phyloP scores from a whole-genome alignment of 2,329 filamentous ascomycete species.

The Pseudonectria foliicola region DNA sequence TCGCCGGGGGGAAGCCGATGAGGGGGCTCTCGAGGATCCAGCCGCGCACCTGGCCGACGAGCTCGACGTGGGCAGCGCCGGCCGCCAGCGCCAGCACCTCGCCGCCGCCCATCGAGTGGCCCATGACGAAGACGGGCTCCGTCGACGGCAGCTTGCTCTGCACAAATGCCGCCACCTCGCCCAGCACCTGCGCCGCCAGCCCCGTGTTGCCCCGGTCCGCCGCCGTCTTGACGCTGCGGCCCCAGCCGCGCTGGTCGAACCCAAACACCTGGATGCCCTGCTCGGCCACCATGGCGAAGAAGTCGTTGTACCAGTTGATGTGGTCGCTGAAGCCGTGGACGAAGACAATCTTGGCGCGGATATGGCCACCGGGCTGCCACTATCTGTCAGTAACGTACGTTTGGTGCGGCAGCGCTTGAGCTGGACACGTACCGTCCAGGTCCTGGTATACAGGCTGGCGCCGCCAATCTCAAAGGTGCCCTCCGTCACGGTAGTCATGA shows the following conservation, averaged over 20 bases:
- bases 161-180: conserved; percentile 74
- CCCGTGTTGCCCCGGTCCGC: conserved; percentile 66
- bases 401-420: not conserved
- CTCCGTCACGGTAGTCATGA: conserved; percentile 38
- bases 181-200: conserved; percentile 62
- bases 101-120: conserved; percentile 86
- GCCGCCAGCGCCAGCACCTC: conserved; percentile 59
- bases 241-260: conserved; percentile 89
- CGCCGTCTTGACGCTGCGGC: conserved; percentile 56
- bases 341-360: conserved; percentile 68
- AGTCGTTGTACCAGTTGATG: conserved; percentile 64
- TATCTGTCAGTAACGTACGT: too few relatives aligned
- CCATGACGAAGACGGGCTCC: conserved; percentile 73
- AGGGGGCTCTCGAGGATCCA: conserved; percentile 75
- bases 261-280: conserved; percentile 68
- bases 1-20: conserved; percentile 60
- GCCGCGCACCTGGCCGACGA: conserved; percentile 58
- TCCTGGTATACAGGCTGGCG: conserved; percentile 47
- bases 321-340: conserved; percentile 90
- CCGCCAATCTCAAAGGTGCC: conserved; percentile 41
- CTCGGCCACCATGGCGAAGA: conserved; percentile 64
- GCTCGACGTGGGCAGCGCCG: conserved; percentile 41
- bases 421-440: conserved; percentile 50
- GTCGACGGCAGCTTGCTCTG: conserved; percentile 45
- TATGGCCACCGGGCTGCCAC: conserved; percentile 44